Evolutionary conservation across 495 filamentous ascomycete species (phyloP), one percentile per base, ranked within the genome.

Genomic region (Talaromyces borbonicus): DNA sequence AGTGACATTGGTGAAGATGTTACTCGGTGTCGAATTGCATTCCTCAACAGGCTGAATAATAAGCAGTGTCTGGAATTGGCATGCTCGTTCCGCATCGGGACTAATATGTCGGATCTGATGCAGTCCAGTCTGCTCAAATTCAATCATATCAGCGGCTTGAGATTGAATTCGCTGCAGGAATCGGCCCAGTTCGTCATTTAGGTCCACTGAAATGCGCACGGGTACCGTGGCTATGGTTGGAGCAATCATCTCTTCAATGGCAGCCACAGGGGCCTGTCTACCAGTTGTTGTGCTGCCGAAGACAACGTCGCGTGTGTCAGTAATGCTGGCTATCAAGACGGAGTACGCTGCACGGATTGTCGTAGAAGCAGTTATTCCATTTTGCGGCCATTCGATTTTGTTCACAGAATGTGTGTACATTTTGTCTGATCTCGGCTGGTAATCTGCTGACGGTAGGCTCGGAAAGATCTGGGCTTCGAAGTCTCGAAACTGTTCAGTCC

Each of bases 401-500:
- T 16, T 7, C 2, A 36, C 12, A 16, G 14, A 5, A 18, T 36
- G 32, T 8, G 19, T 8, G 19, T 16, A 8, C 7, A 36, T 18
- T 16, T 14, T 16, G 11, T 36, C 32, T 16, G 32, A 16, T 16
- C 1, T 14, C 15, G 71, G 62, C 41, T 66, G 62, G 49, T 77
- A 73, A 0, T 59, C 60, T 2, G 54, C 48, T 19, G 56, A 65
- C 0, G 75, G 72, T 8, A 76, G 54, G 2, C 58, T 18, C 1
- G 75, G 75, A 52, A 76, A 78, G 22, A 68, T 14, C 8, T 22
- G 61, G 20, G 61, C 65, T 8, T 45, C 25, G 8, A 45, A 19
- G 12, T 60, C 68, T 1, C 58, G 46, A 7, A 79, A 57, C 29
- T 55, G 50, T 2, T 53, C 44, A 0, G 60, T 60, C 59, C 59